Conservation (phyloP, 2,329 filamentous ascomycete genomes). For the Westerdykella sp. region DNA sequence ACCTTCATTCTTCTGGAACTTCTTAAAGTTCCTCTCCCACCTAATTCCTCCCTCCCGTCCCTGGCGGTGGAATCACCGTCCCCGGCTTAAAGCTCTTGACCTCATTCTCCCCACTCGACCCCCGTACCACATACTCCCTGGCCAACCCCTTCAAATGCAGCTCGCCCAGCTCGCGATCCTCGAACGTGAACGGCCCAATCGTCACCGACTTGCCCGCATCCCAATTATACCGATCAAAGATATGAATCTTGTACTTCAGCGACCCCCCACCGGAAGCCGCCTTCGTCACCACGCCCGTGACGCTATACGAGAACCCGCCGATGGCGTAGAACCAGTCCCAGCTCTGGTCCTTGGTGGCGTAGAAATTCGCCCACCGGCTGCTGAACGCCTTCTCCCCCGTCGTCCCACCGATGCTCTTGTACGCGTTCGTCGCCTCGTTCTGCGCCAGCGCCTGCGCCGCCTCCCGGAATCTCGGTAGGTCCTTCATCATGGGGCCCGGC, state of each 20-base stretch:
- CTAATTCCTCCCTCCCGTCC: too few species aligned
- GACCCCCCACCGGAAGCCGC: background rate
- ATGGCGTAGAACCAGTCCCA: background rate
- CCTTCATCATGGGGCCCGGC: background rate
- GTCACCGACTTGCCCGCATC: background rate
- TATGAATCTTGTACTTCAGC: background rate
- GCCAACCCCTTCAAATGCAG: too few species aligned
- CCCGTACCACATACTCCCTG: too few species aligned
- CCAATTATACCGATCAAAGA: constrained; percentile 4
- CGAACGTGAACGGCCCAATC: background rate
- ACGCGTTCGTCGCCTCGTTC: background rate
- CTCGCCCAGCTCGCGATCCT: too few species aligned
- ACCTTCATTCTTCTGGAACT: too few species aligned
- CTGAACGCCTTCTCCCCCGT: background rate
- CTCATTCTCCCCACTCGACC: too few species aligned
- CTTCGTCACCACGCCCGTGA: constrained; percentile 2
- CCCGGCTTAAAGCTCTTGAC: too few species aligned
- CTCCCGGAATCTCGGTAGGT: background rate
- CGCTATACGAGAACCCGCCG: background rate
- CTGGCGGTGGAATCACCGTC: too few species aligned
- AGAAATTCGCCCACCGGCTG: background rate
- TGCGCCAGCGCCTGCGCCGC: background rate
- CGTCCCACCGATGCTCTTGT: background rate
- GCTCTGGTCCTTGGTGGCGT: background rate
- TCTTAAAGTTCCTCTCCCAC: too few species aligned